A percentile compares a stretch with the other conserved stretches of the same genome.
Evolutionary conservation across 441 rosid species (phyloP).

Genomic region (Mallotus japonicus): DNA sequence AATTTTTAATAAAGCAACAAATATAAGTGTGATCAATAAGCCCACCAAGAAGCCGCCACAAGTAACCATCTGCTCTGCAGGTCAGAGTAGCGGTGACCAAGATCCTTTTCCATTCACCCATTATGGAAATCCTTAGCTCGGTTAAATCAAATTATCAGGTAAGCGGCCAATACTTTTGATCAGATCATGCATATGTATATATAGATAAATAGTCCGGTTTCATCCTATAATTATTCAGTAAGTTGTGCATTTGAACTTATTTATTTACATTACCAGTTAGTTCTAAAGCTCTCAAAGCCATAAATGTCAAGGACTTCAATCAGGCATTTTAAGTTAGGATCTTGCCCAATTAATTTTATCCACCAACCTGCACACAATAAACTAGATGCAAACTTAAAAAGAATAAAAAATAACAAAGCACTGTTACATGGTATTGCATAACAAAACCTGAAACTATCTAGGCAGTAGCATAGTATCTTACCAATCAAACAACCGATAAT

Average conservation of each 20-base stretch:
- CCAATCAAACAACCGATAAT: slow-evolving; percentile 89
- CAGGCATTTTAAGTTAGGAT: slow-evolving; percentile 59
- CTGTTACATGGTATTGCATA: background rate
- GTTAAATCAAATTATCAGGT: background rate
- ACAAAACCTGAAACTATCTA: slow-evolving; percentile 14
- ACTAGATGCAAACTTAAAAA: slow-evolving; percentile 3
- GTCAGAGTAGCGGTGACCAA: background rate
- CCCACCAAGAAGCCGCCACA: background rate
- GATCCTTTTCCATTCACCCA: background rate
- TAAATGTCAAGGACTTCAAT: slow-evolving; percentile 96
- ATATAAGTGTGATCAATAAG: background rate
- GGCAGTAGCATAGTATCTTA: slow-evolving; percentile 31
- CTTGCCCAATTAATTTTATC: slow-evolving; percentile 94
- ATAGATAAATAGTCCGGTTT: background rate
- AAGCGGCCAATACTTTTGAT: background rate
- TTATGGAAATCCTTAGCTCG: background rate
- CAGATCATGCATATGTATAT: background rate
- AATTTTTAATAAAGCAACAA: background rate
- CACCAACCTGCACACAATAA: slow-evolving; percentile 65
- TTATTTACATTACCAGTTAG: slow-evolving; percentile 56
- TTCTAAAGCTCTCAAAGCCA: slow-evolving; percentile 90
- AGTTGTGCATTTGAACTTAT: background rate
- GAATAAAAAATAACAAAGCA: slow-evolving; percentile 7
- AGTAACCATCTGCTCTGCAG: background rate
- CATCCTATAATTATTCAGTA: too few relatives aligned